phyloP scores from a whole-genome alignment of 2,329 filamentous ascomycete genomes.

The Penicillium sp. region DNA sequence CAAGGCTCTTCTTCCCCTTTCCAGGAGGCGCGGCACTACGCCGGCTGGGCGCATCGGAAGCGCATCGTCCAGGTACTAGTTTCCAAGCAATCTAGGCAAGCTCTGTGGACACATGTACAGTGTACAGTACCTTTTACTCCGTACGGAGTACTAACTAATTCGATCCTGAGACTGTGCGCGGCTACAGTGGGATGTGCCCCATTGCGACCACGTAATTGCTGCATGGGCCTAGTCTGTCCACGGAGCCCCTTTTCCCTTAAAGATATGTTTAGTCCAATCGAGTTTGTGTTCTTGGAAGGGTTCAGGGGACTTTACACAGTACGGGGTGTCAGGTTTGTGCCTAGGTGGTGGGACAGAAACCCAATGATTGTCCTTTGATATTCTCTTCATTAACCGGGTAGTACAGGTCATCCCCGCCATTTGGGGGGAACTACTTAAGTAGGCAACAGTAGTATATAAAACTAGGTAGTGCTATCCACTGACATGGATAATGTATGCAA shows the following conservation, averaged over 20 bases:
- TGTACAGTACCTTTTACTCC: not conserved
- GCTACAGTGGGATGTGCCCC: constrained; percentile 6
- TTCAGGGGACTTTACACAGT: not conserved
- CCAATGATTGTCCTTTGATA: not conserved
- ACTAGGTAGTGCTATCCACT: not conserved
- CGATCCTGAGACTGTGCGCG: constrained; percentile 5
- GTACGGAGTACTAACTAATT: not conserved
- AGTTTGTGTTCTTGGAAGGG: not conserved
- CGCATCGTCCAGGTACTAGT: constrained; percentile 10
- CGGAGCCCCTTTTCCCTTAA: not conserved
- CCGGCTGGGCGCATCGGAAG: constrained; percentile 15
- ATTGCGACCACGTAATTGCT: constrained; percentile 9
- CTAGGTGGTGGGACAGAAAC: constrained; percentile 6
- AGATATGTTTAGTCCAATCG: not conserved
- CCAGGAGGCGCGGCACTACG: not conserved
- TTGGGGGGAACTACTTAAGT: constrained; percentile 2
- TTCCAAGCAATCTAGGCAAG: constrained; percentile 19
- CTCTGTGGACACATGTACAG: constrained; percentile 10
- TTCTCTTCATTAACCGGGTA: not conserved
- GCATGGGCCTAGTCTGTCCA: not conserved
- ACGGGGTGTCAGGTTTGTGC: not conserved
- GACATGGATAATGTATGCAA: not conserved
- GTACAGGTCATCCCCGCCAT: constrained; percentile 5
- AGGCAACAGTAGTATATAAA: not conserved
- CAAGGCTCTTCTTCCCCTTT: constrained; percentile 1